Percentiles rank a stretch among this genome's conserved stretches.
Conservation (phyloP, 2,329 filamentous ascomycete species). For the Beauveria varroae region DNA sequence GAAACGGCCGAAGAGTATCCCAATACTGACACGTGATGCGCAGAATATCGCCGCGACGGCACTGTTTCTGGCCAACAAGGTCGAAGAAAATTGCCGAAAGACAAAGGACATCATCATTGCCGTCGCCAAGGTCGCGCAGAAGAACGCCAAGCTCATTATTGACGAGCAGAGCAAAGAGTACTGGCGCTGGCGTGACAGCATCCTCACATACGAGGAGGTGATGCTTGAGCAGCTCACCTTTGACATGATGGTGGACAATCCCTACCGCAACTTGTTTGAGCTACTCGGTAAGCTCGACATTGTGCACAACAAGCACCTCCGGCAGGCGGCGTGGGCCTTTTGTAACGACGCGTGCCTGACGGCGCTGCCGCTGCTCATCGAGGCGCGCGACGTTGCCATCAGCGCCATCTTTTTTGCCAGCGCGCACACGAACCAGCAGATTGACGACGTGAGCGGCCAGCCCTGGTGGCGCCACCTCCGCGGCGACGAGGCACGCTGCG, state of each 20-base stretch:
- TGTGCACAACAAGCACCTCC: constrained; percentile 71
- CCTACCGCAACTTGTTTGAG: constrained; percentile 77
- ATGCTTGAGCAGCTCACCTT: constrained; percentile 91
- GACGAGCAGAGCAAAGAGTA: constrained; percentile 98
- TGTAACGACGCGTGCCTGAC: constrained; percentile 87
- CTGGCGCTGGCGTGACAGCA: constrained; percentile 95
- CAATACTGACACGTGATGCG: background rate
- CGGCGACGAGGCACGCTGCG: constrained; percentile 63
- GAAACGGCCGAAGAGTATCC: too few relatives aligned
- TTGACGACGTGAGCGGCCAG: constrained; percentile 67
- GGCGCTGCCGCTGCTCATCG: constrained; percentile 72
- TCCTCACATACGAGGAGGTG: constrained; percentile 84
- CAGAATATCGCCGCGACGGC: constrained; percentile 82
- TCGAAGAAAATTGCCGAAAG: constrained; percentile 93
- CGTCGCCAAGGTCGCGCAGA: constrained; percentile 89
- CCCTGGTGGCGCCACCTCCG: constrained; percentile 83
- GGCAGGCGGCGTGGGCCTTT: constrained; percentile 88
- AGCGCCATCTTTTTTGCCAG: constrained; percentile 82
- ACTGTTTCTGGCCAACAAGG: constrained; percentile 92
- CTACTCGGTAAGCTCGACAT: constrained; percentile 67
- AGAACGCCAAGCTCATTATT: constrained; percentile 80
- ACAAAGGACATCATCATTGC: constrained; percentile 92
- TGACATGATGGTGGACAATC: constrained; percentile 83
- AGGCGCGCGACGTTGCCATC: constrained; percentile 73
- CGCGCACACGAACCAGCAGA: constrained; percentile 62